Evolutionary conservation across 176 grass and related monocot genomes (phyloP).

Genomic region (Panicum miliaceum): DNA sequence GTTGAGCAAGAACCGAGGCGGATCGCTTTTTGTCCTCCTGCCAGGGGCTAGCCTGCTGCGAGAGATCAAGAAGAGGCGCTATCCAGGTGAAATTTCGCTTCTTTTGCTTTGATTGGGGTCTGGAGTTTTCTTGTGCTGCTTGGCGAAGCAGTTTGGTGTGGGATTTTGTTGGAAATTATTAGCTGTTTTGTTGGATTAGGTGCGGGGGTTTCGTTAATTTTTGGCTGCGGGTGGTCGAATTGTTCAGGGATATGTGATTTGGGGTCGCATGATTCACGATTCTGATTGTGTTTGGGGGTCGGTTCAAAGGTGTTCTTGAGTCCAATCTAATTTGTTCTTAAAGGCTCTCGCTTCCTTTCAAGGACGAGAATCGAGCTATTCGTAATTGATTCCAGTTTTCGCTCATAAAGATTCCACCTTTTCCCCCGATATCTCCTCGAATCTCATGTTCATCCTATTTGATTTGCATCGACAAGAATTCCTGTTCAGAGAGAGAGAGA

Average conservation of each 20-base stretch:
- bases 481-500: neutral
- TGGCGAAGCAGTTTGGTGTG: neutral
- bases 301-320: slow-evolving; percentile 32
- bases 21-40: slow-evolving; percentile 31
- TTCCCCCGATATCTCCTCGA: neutral
- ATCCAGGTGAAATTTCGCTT: slow-evolving; percentile 12
- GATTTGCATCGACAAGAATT: slow-evolving; percentile 33
- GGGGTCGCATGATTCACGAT: neutral
- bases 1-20: slow-evolving; percentile 35
- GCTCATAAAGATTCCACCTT: slow-evolving; percentile 31
- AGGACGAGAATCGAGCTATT: neutral
- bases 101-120: neutral
- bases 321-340: slow-evolving; percentile 29
- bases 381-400: slow-evolving; percentile 20
- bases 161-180: neutral
- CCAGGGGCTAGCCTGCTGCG: neutral
- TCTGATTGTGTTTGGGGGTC: neutral
- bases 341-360: slow-evolving; percentile 23
- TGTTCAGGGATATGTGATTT: neutral
- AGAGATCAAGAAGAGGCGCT: slow-evolving; percentile 30
- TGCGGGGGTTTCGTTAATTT: neutral
- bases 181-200: neutral
- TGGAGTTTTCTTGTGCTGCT: neutral
- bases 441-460: neutral
- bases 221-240: neutral